A percentile compares a stretch with the other conserved stretches of the same genome.
These are phyloP conservation scores for Hypoxylon lenormandii DNA, from an alignment of 495 filamentous ascomycete genomes.

Conservation along the genomic window DNA sequence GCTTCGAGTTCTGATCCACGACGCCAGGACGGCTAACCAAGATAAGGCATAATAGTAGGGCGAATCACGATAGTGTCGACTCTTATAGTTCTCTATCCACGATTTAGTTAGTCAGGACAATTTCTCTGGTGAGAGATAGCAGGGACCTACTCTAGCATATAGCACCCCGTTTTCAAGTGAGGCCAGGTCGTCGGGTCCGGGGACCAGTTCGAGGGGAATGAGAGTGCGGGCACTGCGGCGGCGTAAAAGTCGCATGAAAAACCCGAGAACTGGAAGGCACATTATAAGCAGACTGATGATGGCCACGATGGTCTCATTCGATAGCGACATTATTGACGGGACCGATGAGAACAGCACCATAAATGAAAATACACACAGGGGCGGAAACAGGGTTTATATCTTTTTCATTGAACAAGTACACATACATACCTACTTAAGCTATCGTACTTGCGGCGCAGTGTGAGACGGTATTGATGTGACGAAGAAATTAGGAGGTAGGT, in stretches of 20 bases:
- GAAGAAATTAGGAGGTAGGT: too few relatives aligned
- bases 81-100: slow-evolving; percentile 9
- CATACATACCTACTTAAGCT: too few relatives aligned
- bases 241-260: background rate
- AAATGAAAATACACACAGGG: too few relatives aligned
- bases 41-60: background rate
- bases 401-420: too few relatives aligned
- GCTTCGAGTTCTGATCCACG: slow-evolving; percentile 1
- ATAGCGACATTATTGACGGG: background rate
- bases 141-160: slow-evolving; percentile 12
- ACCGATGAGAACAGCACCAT: too few relatives aligned
- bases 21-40: background rate
- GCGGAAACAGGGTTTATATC: too few relatives aligned
- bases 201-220: background rate
- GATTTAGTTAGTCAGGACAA: background rate
- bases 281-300: slow-evolving; percentile 1
- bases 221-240: background rate
- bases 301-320: background rate
- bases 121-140: too few relatives aligned
- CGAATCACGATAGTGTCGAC: slow-evolving; percentile 21
- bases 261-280: background rate
- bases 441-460: too few relatives aligned
- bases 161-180: background rate
- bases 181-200: background rate
- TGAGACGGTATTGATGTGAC: too few relatives aligned